A percentile compares a stretch with the other conserved stretches of the same genome.
Evolutionary conservation across 352 stramenopile genomes (phyloP).

Genomic region (Aphanomyces stellatus): DNA sequence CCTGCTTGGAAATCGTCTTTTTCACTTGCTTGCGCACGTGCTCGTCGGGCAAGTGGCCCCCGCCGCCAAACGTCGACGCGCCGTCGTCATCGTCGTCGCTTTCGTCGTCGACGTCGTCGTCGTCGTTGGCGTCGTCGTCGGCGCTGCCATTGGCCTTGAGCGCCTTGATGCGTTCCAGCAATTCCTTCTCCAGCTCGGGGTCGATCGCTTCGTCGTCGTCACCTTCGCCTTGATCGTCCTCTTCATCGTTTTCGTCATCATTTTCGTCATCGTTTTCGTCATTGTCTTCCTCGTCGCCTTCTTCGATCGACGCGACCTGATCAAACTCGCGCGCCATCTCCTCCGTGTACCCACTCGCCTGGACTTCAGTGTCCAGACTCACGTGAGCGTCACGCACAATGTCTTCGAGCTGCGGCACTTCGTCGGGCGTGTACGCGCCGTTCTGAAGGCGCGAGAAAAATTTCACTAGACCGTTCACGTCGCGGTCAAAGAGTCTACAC

Average conservation of each 20-base stretch:
- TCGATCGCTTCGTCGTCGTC: constrained; percentile 27
- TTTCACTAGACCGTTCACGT: constrained; percentile 94
- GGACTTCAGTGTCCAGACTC: constrained; percentile 56
- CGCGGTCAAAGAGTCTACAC: constrained; percentile 85
- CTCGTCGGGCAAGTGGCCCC: constrained; percentile 16
- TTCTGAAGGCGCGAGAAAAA: constrained; percentile 89
- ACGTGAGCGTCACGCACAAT: constrained; percentile 56
- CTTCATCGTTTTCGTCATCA: constrained; percentile 38
- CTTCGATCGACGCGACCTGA: background rate
- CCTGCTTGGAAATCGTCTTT: constrained; percentile 46
- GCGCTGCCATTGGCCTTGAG: constrained; percentile 24
- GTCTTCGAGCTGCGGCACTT: constrained; percentile 59
- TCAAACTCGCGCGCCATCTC: constrained; percentile 66
- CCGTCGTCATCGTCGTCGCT: constrained; percentile 25
- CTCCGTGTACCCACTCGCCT: constrained; percentile 72
- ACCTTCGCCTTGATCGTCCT: constrained; percentile 28
- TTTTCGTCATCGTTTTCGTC: constrained; percentile 32
- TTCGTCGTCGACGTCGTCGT: constrained; percentile 30
- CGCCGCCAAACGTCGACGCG: constrained; percentile 14
- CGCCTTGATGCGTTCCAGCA: constrained; percentile 21
- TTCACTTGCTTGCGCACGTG: constrained; percentile 48
- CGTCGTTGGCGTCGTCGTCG: constrained; percentile 25
- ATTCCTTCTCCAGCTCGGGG: constrained; percentile 25
- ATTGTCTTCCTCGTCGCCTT: constrained; percentile 21
- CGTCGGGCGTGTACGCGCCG: constrained; percentile 72